Conservation (phyloP, 805 yeast species). For the Lachancea mirantina region DNA sequence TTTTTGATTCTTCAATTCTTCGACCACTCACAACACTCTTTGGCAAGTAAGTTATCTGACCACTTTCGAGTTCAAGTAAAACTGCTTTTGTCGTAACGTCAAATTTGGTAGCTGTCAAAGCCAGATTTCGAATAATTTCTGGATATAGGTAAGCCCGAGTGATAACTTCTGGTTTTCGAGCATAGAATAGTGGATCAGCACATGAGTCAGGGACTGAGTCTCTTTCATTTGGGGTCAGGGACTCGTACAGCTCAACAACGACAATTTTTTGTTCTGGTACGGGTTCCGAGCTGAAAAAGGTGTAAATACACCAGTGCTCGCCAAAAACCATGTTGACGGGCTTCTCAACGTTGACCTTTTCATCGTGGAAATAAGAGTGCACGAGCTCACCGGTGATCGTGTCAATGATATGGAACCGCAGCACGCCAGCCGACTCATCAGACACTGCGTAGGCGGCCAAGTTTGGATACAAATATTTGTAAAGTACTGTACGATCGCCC, state of each 20-base stretch:
- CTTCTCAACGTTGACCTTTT: constrained; percentile 35
- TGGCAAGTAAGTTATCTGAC: constrained; percentile 65
- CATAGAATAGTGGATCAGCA: constrained; percentile 33
- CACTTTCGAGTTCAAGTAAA: constrained; percentile 48
- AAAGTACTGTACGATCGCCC: constrained; percentile 64
- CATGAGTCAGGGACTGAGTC: constrained; percentile 16
- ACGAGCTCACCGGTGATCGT: constrained; percentile 61
- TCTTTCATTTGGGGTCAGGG: constrained; percentile 45
- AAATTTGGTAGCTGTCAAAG: constrained; percentile 49
- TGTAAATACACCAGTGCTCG: constrained; percentile 77
- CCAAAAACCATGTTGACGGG: constrained; percentile 53
- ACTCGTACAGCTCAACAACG: constrained; percentile 75
- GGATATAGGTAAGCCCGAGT: constrained; percentile 59
- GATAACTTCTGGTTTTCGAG: constrained; percentile 41
- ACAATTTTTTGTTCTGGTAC: constrained; percentile 50
- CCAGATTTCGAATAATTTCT: constrained; percentile 44
- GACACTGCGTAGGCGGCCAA: constrained; percentile 45
- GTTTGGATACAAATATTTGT: constrained; percentile 78
- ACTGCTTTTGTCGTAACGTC: constrained; percentile 67
- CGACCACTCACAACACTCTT: constrained; percentile 61
- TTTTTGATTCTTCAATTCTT: constrained; percentile 49
- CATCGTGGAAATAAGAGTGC: constrained; percentile 37
- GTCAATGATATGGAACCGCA: constrained; percentile 55
- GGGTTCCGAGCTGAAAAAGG: constrained; percentile 48
- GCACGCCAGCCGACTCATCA: constrained; percentile 20